These are phyloP conservation scores for Peribolospora kevripleyi DNA, from an alignment of 768 basidiomycete genomes.

Conservation along the genomic window DNA sequence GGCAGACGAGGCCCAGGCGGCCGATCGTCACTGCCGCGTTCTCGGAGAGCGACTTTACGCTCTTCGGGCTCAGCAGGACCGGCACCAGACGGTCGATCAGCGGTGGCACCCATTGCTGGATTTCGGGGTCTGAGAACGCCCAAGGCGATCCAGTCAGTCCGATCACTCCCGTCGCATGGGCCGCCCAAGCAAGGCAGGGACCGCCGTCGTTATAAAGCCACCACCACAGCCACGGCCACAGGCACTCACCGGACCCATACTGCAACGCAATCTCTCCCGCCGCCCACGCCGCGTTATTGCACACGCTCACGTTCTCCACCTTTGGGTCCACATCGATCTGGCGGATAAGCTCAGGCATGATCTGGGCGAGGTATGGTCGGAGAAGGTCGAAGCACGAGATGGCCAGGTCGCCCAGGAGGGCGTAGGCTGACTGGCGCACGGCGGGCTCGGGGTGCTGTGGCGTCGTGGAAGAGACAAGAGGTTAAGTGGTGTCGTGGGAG, in stretches of 20 bases:
- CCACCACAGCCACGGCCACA: not conserved
- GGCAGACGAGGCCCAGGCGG: constrained; percentile 80
- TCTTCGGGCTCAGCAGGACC: constrained; percentile 73
- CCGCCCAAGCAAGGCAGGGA: too few relatives aligned
- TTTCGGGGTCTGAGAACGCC: constrained; percentile 47
- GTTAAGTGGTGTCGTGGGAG: not conserved
- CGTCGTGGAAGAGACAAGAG: not conserved
- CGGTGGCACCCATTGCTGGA: constrained; percentile 73
- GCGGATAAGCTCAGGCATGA: constrained; percentile 68
- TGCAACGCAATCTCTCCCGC: constrained; percentile 91
- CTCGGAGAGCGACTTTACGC: constrained; percentile 80
- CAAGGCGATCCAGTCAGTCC: not conserved
- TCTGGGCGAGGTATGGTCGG: constrained; percentile 57
- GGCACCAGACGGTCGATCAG: constrained; percentile 74
- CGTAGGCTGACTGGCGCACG: constrained; percentile 87
- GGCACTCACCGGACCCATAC: constrained; percentile 5
- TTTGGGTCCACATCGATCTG: constrained; percentile 87
- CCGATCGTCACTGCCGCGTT: constrained; percentile 98
- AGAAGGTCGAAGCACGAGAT: constrained; percentile 80
- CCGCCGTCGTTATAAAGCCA: not conserved
- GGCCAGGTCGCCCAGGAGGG: constrained; percentile 92
- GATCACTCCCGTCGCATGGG: too few relatives aligned
- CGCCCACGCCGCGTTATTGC: constrained; percentile 99
- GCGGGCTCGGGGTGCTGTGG: constrained; percentile 70
- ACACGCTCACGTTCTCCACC: constrained; percentile 80